Conservation (phyloP, 1,284 basidiomycete genomes). For the Phlebopus sp. region DNA sequence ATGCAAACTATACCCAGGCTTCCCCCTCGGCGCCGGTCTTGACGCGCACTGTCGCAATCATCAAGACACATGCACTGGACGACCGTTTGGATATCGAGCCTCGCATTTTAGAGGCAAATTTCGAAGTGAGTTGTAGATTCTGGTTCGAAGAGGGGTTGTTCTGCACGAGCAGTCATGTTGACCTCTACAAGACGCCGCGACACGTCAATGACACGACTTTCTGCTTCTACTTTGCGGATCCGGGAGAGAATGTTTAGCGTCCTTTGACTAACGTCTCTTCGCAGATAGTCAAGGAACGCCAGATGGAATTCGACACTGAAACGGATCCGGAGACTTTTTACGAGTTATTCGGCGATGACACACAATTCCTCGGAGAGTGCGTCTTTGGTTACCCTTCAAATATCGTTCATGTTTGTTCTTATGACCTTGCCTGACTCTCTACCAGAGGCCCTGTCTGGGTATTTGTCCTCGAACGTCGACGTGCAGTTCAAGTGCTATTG, state of each 20-base stretch:
- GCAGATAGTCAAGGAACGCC: slow-evolving; percentile 77
- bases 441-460: slow-evolving; percentile 79
- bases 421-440: slow-evolving; percentile 3
- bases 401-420: slow-evolving; percentile 11
- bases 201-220: slow-evolving; percentile 11
- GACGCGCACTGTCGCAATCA: slow-evolving; percentile 74
- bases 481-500: slow-evolving; percentile 72
- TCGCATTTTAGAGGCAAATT: slow-evolving; percentile 69
- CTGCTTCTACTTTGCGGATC: slow-evolving; percentile 17
- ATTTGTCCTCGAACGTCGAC: slow-evolving; percentile 75
- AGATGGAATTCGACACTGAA: slow-evolving; percentile 80
- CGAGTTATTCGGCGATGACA: slow-evolving; percentile 74
- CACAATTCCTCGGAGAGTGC: slow-evolving; percentile 70
- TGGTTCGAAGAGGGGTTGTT: slow-evolving; percentile 8
- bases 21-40: slow-evolving; percentile 19
- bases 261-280: slow-evolving; percentile 10
- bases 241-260: neutral
- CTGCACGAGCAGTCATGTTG: neutral
- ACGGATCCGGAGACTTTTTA: slow-evolving; percentile 72
- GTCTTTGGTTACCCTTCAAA: slow-evolving; percentile 27
- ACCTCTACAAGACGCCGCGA: neutral
- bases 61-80: slow-evolving; percentile 69
- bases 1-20: slow-evolving; percentile 3
- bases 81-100: slow-evolving; percentile 74
- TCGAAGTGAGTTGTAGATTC: slow-evolving; percentile 54